Percentiles rank a stretch among this genome's conserved stretches.
These are phyloP conservation scores for Tulasnella calospora DNA, from an alignment of 768 basidiomycete species.

Conservation along the genomic window DNA sequence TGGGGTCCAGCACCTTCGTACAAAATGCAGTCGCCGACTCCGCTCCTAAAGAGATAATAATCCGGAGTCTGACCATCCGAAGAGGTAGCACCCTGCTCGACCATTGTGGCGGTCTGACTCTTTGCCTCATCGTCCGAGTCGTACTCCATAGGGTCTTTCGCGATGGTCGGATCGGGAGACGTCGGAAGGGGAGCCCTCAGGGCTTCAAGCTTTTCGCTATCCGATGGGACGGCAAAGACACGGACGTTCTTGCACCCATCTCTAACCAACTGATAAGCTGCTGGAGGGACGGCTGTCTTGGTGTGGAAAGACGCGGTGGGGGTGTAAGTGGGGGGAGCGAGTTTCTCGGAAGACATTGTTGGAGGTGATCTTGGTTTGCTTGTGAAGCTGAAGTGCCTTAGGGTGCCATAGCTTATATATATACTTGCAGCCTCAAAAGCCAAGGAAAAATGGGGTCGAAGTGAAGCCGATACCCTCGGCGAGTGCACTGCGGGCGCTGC, in stretches of 20 bases:
- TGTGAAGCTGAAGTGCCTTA: neutral
- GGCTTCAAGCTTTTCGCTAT: neutral
- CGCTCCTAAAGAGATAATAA: neutral
- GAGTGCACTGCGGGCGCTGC: neutral
- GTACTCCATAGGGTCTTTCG: neutral
- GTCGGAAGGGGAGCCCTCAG: neutral
- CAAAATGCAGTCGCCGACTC: neutral
- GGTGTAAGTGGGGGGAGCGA: neutral
- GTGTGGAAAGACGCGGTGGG: neutral
- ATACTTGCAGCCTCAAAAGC: neutral
- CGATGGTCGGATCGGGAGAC: neutral
- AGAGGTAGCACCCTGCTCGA: neutral
- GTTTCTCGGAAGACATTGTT: neutral
- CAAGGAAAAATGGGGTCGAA: neutral
- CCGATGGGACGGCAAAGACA: neutral
- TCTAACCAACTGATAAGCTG: neutral
- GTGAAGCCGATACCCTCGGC: neutral
- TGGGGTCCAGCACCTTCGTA: neutral
- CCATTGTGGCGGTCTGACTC: slow-evolving; percentile 1
- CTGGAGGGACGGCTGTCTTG: neutral
- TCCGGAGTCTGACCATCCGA: neutral
- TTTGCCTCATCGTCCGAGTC: neutral
- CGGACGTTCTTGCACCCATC: slow-evolving; percentile 2
- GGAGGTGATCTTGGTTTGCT: neutral
- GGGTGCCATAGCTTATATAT: neutral